Base-by-base conservation (phyloP, 1,139 yeast genomes). In the Ogataea hybrid region DNA sequence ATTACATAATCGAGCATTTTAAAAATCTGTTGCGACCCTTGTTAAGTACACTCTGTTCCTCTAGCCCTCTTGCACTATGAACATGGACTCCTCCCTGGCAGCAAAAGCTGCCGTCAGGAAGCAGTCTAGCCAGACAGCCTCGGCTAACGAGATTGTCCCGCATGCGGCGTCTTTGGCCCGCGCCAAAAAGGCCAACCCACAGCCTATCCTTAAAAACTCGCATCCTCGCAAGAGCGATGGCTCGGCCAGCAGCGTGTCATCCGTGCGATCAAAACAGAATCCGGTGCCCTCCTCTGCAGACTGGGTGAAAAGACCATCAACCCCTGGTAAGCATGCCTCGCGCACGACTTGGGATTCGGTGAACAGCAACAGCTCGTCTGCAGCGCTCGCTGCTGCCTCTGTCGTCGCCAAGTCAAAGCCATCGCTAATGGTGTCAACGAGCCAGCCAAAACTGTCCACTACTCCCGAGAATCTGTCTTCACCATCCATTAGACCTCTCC, bases 371-470 rank as follows among this genome's bases (percentile, higher is more conserved):
- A 56, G 62, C n/a, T 61, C 65, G 1, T 45, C 58, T 0, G 51
- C 54, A 5, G 66, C 66, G 3, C 32, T 59, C 8, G 63, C 63
- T 2, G 66, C 66, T 2, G 66, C 66, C 1, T 47, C 61, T 5
- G 28, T 53, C 15, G 61, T 61, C 15, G 62, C 64, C n/a, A 58
- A 54, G 35, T 34, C 50, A 5, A 59, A 50, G 11, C 62, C 64
- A 4, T 25, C 44, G 2, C 42, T 51, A 23, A 53, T 61, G 53
- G 50, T 43, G 3, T 51, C 61, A 5, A 29, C 39, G 20, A 33
- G 35, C 27, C 17, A 20, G 12, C 12, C 9, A 4, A 6, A 15
- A 14, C 15, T 20, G 14, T 14, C 37, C 14, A 21, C 18, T 18
- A 28, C 37, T 5, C 30, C 30, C 5, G 31, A 25, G 2, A 18